Evolutionary conservation across 1,284 basidiomycete genomes (phyloP), one percentile per base, ranked within the genome.

Genomic region (Pascua sp.): DNA sequence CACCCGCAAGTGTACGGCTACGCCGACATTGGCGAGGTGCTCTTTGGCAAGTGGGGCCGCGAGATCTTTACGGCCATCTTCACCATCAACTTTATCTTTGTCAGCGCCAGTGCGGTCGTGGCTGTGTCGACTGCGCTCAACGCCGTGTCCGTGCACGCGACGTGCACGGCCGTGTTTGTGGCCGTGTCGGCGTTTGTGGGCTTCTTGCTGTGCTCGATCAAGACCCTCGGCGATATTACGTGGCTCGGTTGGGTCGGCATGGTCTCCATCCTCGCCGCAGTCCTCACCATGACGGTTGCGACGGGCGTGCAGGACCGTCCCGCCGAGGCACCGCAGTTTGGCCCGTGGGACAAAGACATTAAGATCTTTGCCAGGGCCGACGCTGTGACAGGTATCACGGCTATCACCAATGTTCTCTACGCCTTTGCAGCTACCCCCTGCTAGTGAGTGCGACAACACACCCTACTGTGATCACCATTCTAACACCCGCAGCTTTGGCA

Each of bases 101-200:
- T 67, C 18, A 49, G 57, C 3, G 69, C 61, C 8, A 54, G 60
- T 0, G 63, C 56, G 17, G 61, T 72, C 41, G 60, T 78, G 32
- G 66, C 67, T 11, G 61, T 77, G 39, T 70, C 76, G 5, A 72
- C 75, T 49, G 74, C 77, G 0, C 64, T 79, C 45, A 79, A 79
- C 67, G 72, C 78, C 18, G 62, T 79, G 12, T 47, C 49, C 1
- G 64, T 70, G 3, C 72, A 77, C 62, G 73, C 61, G 4, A 65
- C 69, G 0, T 78, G 76, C 59, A 77, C 76, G 1, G 70, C 73
- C 48, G 67, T 69, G 18, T 77, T 74, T 24, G 66, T 70, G 15
- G 66, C 67, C 16, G 68, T 76, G 16, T 66, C 66, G 5, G 61
- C 67, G 12, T 48, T 75, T 53, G 52, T 62, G 18, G 63, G 65